Percentiles rank a stretch among this genome's conserved stretches.
Conservation (phyloP, 305 asterid species). For the Solanum chacoense region DNA sequence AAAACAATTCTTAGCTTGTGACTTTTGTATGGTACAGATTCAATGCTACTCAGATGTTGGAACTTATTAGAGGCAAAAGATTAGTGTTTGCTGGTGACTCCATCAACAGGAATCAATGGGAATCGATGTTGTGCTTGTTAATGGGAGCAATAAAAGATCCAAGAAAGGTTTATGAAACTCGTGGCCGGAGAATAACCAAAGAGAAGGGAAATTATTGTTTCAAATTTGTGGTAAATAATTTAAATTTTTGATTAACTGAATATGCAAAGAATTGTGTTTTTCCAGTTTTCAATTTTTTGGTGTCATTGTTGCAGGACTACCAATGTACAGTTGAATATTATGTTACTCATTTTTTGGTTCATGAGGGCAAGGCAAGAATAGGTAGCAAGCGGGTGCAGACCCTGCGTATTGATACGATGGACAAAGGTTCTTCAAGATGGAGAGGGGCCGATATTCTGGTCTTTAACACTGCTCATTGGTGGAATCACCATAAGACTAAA, state of each 20-base stretch:
- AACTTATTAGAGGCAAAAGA: conserved; percentile 75
- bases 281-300: background rate
- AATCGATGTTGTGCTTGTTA: conserved; percentile 84
- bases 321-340: conserved; percentile 75
- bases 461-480: conserved; percentile 95
- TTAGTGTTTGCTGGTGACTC: conserved; percentile 91
- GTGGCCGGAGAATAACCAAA: conserved; percentile 71
- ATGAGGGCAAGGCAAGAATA: conserved; percentile 70
- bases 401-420: conserved; percentile 63
- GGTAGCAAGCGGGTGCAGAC: conserved; percentile 66
- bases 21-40: conserved; percentile 30
- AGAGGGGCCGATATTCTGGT: conserved; percentile 77
- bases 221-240: conserved; percentile 67
- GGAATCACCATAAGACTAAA: conserved; percentile 83
- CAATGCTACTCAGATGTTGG: conserved; percentile 74
- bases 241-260: background rate
- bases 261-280: background rate
- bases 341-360: conserved; percentile 75
- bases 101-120: conserved; percentile 88
- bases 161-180: conserved; percentile 75
- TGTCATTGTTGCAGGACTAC: conserved; percentile 45
- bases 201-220: conserved; percentile 69
- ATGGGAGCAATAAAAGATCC: conserved; percentile 68
- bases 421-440: conserved; percentile 89
- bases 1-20: background rate